Conservation (phyloP, 768 basidiomycete genomes). For the Tricholoma bakamatsutake region DNA sequence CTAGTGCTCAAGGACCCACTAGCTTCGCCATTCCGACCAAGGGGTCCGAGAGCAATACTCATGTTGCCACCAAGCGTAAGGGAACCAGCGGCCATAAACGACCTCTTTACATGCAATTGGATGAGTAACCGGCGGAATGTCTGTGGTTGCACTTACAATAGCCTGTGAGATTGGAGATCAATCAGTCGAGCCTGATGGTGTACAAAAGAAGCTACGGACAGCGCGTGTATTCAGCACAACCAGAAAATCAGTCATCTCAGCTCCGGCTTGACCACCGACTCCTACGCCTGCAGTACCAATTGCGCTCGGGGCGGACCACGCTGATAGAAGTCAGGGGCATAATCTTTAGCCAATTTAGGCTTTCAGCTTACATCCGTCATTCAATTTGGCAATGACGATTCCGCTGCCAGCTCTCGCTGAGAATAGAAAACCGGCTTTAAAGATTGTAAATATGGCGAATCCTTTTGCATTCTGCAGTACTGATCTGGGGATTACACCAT, state of each 20-base stretch:
- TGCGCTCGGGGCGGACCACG: slow-evolving; percentile 92
- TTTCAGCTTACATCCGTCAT: slow-evolving; percentile 66
- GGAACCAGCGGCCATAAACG: slow-evolving; percentile 94
- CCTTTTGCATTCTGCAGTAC: slow-evolving; percentile 52
- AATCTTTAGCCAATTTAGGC: background rate
- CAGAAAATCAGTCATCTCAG: slow-evolving; percentile 88
- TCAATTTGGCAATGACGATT: slow-evolving; percentile 79
- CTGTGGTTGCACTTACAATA: slow-evolving; percentile 43
- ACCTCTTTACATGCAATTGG: slow-evolving; percentile 36
- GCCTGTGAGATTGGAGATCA: slow-evolving; percentile 34
- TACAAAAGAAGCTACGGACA: slow-evolving; percentile 34
- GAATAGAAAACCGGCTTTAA: slow-evolving; percentile 71
- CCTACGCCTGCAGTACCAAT: slow-evolving; percentile 92
- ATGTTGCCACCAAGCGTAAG: slow-evolving; percentile 88
- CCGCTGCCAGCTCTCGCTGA: slow-evolving; percentile 83
- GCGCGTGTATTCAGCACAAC: slow-evolving; percentile 81
- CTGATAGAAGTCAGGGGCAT: slow-evolving; percentile 28
- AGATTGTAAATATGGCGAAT: slow-evolving; percentile 88
- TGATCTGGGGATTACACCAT: slow-evolving; percentile 55
- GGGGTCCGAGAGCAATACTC: slow-evolving; percentile 83
- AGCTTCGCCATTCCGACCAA: slow-evolving; percentile 95
- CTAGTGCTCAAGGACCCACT: slow-evolving; percentile 74
- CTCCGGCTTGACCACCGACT: slow-evolving; percentile 76
- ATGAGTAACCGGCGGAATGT: background rate
- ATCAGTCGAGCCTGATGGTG: slow-evolving; percentile 4